phyloP scores from a whole-genome alignment of 2,329 filamentous ascomycete species.

The Emydomyces testavorans region DNA sequence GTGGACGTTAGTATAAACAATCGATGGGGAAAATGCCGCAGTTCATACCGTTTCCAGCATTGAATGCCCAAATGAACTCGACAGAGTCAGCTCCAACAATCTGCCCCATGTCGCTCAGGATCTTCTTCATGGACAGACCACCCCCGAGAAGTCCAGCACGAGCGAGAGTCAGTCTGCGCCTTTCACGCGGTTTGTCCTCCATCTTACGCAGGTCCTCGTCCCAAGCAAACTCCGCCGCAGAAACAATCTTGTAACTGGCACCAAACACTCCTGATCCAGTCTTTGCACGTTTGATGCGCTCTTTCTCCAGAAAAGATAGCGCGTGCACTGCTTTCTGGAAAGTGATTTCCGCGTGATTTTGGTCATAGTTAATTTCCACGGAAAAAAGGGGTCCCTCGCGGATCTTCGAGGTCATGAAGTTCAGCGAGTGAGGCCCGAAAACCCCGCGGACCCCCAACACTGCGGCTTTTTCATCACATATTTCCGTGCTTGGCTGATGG shows the following conservation, averaged over 20 bases:
- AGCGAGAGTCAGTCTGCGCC: conserved; percentile 34
- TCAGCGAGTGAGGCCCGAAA: conserved; percentile 16
- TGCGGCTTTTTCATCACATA: conserved; percentile 21
- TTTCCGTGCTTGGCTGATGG: background rate
- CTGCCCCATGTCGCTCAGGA: conserved; percentile 27
- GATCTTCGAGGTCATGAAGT: conserved; percentile 28
- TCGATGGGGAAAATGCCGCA: background rate
- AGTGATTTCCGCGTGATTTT: conserved; percentile 26
- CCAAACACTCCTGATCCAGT: conserved; percentile 28
- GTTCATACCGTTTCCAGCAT: conserved; percentile 35
- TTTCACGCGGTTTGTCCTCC: conserved; percentile 28
- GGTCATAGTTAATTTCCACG: conserved; percentile 25
- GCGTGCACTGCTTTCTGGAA: conserved; percentile 32
- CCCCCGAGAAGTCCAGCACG: conserved; percentile 30
- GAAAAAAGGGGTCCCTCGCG: conserved; percentile 32
- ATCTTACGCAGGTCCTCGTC: conserved; percentile 28
- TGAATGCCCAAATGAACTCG: conserved; percentile 35
- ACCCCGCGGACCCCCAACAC: conserved; percentile 21
- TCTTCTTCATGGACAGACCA: conserved; percentile 25
- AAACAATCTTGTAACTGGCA: conserved; percentile 22
- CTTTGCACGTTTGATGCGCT: conserved; percentile 22
- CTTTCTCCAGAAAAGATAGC: conserved; percentile 25
- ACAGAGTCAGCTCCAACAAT: conserved; percentile 28
- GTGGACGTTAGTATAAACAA: conserved; percentile 15
- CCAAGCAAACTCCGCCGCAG: conserved; percentile 26